These are phyloP conservation scores for Glycine soja DNA, from an alignment of 306 rosid genomes.

Conservation along the genomic window DNA sequence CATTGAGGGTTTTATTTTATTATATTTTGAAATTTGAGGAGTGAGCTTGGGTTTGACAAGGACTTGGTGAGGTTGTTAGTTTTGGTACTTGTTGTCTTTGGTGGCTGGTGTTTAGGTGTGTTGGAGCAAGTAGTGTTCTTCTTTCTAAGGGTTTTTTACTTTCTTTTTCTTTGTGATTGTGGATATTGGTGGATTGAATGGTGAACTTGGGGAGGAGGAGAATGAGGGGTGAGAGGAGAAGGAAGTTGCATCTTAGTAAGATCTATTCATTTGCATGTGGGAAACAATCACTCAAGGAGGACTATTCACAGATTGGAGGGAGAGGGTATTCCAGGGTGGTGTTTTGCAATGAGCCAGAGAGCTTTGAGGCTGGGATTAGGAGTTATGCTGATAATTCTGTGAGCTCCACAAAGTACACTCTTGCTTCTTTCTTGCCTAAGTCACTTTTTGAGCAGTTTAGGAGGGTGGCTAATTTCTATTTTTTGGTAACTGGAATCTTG, in stretches of 20 bases:
- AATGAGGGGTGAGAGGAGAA: slow-evolving; percentile 65
- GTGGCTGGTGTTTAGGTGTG: slow-evolving; percentile 10
- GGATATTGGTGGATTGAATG: background rate
- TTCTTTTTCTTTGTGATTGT: background rate
- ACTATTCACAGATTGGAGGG: slow-evolving; percentile 78
- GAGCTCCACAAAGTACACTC: slow-evolving; percentile 80
- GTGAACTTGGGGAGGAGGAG: slow-evolving; percentile 33
- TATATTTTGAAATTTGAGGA: slow-evolving; percentile 19
- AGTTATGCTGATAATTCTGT: slow-evolving; percentile 72
- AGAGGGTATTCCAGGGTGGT: slow-evolving; percentile 86
- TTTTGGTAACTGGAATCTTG: slow-evolving; percentile 74
- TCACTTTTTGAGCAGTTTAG: slow-evolving; percentile 98
- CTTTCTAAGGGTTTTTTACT: slow-evolving; percentile 16
- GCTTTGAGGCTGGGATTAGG: slow-evolving; percentile 60
- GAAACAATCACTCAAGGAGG: slow-evolving; percentile 63
- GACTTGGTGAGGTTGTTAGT: slow-evolving; percentile 4
- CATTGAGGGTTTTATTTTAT: slow-evolving; percentile 20
- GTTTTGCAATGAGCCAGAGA: slow-evolving; percentile 72
- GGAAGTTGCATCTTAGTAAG: slow-evolving; percentile 77
- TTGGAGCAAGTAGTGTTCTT: background rate
- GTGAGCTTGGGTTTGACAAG: slow-evolving; percentile 8
- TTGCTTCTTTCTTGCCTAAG: slow-evolving; percentile 85
- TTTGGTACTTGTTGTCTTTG: slow-evolving; percentile 18
- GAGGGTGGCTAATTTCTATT: slow-evolving; percentile 93
- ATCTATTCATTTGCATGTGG: slow-evolving; percentile 83